Conservation (phyloP, 768 basidiomycete species). For the Pilatotrama ljubarskyi region DNA sequence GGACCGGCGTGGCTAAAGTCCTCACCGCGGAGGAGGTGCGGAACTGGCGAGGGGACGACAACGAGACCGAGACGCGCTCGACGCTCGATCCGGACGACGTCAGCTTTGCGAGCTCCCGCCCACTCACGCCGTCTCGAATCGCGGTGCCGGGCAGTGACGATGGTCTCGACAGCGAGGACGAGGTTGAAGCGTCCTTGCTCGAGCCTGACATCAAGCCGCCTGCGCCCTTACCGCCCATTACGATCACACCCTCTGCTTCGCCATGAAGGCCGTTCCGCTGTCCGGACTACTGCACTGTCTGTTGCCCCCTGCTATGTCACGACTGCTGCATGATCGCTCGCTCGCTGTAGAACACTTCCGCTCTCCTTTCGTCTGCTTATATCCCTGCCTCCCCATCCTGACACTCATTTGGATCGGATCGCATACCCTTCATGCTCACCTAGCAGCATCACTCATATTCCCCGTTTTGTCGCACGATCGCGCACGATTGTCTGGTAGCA, state of each 20-base stretch:
- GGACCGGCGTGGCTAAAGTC: slow-evolving; percentile 59
- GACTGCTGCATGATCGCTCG: slow-evolving; percentile 23
- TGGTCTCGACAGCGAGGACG: slow-evolving; percentile 28
- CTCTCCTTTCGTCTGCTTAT: neutral
- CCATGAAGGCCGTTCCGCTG: slow-evolving; percentile 29
- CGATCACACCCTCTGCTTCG: slow-evolving; percentile 38
- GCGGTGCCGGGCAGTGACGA: slow-evolving; percentile 22
- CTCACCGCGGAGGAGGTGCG: slow-evolving; percentile 72
- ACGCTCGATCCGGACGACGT: slow-evolving; percentile 17
- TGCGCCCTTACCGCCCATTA: slow-evolving; percentile 42
- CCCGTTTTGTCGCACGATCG: neutral
- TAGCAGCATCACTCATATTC: slow-evolving; percentile 13
- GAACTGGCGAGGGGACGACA: slow-evolving; percentile 44
- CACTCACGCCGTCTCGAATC: slow-evolving; percentile 25
- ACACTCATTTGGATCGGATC: slow-evolving; percentile 10
- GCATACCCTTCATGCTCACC: slow-evolving; percentile 24
- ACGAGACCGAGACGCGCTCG: slow-evolving; percentile 19
- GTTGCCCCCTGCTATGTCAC: slow-evolving; percentile 17
- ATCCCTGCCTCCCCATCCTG: slow-evolving; percentile 2
- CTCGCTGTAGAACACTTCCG: slow-evolving; percentile 9
- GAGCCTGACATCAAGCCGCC: slow-evolving; percentile 21
- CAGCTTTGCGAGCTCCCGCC: slow-evolving; percentile 13
- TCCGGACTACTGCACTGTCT: neutral
- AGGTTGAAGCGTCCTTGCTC: slow-evolving; percentile 30
- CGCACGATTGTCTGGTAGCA: slow-evolving; percentile 15